Evolutionary conservation across 495 filamentous ascomycete species (phyloP).

Genomic region (Neurospora cerealis): DNA sequence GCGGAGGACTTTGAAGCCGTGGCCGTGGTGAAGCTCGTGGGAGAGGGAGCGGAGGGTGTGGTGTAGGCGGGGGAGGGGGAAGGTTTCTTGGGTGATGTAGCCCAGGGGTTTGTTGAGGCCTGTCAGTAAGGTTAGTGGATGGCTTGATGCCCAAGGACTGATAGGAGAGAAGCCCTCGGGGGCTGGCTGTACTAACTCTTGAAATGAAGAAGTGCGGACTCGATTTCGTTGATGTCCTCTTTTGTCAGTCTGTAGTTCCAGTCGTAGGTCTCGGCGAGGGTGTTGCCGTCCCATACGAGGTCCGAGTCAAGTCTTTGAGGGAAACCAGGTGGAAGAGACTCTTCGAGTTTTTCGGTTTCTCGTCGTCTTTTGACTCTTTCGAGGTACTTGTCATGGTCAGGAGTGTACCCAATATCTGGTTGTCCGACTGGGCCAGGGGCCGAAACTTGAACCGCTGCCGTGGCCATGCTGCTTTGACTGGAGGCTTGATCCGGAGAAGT

Average conservation of each 20-base stretch:
- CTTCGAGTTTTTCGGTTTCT: conserved; percentile 30
- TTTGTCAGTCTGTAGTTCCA: conserved; percentile 42
- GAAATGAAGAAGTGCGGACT: conserved; percentile 44
- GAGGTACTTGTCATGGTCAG: conserved; percentile 46
- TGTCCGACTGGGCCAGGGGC: conserved; percentile 20
- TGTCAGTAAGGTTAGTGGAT: not conserved
- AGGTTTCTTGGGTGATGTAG: conserved; percentile 41
- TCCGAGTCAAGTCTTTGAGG: conserved; percentile 37
- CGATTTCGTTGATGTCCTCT: conserved; percentile 44
- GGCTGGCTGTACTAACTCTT: conserved; percentile 26
- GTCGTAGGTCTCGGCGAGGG: conserved; percentile 36
- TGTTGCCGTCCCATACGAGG: conserved; percentile 50
- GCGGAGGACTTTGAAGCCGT: conserved; percentile 54
- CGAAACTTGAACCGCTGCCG: not conserved
- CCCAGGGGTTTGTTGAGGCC: conserved; percentile 37
- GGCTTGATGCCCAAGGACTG: not conserved
- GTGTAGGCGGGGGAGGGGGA: conserved; percentile 46
- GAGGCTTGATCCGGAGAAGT: not conserved
- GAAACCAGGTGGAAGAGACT: conserved; percentile 40
- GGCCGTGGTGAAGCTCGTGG: conserved; percentile 43
- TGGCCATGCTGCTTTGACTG: not conserved
- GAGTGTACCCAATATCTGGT: conserved; percentile 50
- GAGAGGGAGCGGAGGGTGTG: conserved; percentile 38
- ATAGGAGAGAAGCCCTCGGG: not conserved
- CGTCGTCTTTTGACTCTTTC: conserved; percentile 37